phyloP scores from a whole-genome alignment of 1,139 yeast species.

The Saccharomyces hybrid region DNA sequence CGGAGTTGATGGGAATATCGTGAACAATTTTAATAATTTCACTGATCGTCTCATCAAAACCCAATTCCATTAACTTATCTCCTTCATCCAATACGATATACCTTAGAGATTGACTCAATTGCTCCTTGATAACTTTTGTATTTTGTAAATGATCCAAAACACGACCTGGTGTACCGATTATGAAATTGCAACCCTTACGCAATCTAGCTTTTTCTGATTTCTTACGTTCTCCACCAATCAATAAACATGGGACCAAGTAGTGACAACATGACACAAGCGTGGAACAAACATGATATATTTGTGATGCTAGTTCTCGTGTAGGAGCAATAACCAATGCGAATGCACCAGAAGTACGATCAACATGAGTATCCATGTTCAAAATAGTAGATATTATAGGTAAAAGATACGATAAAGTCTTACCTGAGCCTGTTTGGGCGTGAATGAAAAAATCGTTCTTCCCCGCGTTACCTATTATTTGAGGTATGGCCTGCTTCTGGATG shows the following conservation, averaged over 20 bases:
- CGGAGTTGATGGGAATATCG: conserved; percentile 37
- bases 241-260: conserved; percentile 82
- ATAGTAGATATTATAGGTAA: conserved; percentile 58
- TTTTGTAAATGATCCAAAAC: conserved; percentile 87
- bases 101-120: conserved; percentile 63
- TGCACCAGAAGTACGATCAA: conserved; percentile 67
- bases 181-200: conserved; percentile 79
- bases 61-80: conserved; percentile 87
- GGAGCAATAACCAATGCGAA: conserved; percentile 87
- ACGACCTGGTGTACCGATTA: conserved; percentile 91
- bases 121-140: conserved; percentile 62
- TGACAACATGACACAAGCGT: conserved; percentile 65
- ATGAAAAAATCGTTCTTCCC: conserved; percentile 62
- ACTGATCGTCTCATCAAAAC: conserved; percentile 87
- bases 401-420: conserved; percentile 80
- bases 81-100: conserved; percentile 93
- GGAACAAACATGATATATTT: conserved; percentile 76
- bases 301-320: conserved; percentile 91
- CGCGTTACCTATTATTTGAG: conserved; percentile 41
- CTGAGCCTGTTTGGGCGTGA: conserved; percentile 95
- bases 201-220: conserved; percentile 86
- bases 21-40: conserved; percentile 60
- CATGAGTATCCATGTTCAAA: conserved; percentile 41
- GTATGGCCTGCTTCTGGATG: conserved; percentile 79
- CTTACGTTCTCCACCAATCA: conserved; percentile 92